Evolutionary conservation across 2,329 filamentous ascomycete species (phyloP).

Genomic region (Penicillium sp.): DNA sequence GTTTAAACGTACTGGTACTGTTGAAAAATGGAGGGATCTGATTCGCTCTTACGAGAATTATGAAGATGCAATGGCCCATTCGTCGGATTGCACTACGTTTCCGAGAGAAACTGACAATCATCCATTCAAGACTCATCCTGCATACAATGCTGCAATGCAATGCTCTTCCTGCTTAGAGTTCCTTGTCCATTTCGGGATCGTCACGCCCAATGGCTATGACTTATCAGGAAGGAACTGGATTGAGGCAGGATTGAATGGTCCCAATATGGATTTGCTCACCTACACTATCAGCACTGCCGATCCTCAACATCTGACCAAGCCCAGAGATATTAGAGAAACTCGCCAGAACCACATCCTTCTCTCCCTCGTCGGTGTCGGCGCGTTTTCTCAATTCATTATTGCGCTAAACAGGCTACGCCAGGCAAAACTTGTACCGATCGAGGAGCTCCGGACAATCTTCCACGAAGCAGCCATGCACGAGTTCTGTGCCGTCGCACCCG

Average conservation of each 20-base stretch:
- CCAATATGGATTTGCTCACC: background rate
- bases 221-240: slow-evolving; percentile 3
- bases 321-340: background rate
- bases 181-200: background rate
- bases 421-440: background rate
- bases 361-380: background rate
- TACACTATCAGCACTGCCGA: background rate
- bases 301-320: background rate
- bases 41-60: background rate
- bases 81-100: background rate
- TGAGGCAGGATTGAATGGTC: slow-evolving; percentile 1
- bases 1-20: background rate
- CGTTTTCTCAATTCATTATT: background rate
- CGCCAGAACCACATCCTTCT: slow-evolving; percentile 1
- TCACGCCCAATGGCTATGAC: background rate
- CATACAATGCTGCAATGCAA: background rate
- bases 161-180: slow-evolving; percentile 1
- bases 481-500: slow-evolving; percentile 1
- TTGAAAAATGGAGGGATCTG: background rate
- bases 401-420: background rate
- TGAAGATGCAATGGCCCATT: background rate
- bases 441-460: background rate
- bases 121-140: background rate
- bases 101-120: background rate
- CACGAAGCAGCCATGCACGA: slow-evolving; percentile 2